Base-by-base conservation (phyloP, 1,139 yeast genomes). In the Geotrichum candidum region DNA sequence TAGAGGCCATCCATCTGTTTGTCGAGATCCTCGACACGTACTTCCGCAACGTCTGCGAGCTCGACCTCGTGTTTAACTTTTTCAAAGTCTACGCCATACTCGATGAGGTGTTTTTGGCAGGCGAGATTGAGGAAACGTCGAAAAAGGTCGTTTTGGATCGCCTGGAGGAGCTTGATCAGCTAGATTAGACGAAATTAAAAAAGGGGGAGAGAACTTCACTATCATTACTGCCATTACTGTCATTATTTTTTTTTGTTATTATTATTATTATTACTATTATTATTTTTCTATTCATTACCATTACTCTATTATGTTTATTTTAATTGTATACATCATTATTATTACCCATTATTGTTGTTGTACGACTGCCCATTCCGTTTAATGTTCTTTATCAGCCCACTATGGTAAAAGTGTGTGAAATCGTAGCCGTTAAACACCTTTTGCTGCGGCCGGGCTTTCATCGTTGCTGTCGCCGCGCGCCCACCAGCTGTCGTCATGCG, bases 61-160 rank as follows among this genome's bases (percentile, higher is more conserved):
- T 94, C 68, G 99, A 94, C 73, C 81, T 94, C 62, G 95, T 94
- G 53, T 94, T 94, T 80, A 96, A 96, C 67, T 94, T 94, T 75
- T 88, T 87, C 72, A 88, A 89, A 72, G 98, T 97, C 0, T 95
- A 94, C 72, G 87, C 89, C 68, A 87, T 94, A 3, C 77, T 95
- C 67, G 97, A 95, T 73, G 99, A 94, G 73, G 80, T 94, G 68
- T 78, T 94, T 53, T 76, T 86, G 72, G 85, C 85, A 54, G 99
- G 99, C 0, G 86, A 88, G 61, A 76, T 94, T 23, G 90, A 89
- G 68, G 99, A 94, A 72, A 84, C 94, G 53, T 87, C 95, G 13
- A 87, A 87, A 69, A 82, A 83, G 65, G 96, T 88, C 66, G 90
- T 92, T 0, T 77, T 94, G 68, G 82, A 84, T 65, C 77, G 90